phyloP scores from a whole-genome alignment of 768 basidiomycete species.

The Pholiota molesta region DNA sequence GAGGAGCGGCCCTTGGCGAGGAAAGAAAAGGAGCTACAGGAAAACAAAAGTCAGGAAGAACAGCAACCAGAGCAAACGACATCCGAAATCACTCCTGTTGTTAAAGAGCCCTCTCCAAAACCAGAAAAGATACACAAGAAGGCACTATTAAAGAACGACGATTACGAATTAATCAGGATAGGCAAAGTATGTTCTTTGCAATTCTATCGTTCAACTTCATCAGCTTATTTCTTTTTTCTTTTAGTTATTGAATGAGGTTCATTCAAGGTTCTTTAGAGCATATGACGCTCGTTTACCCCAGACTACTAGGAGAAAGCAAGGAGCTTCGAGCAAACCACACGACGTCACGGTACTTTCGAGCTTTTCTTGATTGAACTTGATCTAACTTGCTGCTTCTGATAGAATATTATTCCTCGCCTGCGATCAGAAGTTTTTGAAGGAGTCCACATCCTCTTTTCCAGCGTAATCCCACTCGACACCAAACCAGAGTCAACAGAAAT shows the following conservation, averaged over 20 bases:
- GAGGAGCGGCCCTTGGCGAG: slow-evolving; percentile 87
- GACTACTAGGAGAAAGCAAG: slow-evolving; percentile 30
- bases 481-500: slow-evolving; percentile 79
- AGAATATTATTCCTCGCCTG: slow-evolving; percentile 87
- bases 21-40: slow-evolving; percentile 79
- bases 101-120: slow-evolving; percentile 27
- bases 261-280: slow-evolving; percentile 71
- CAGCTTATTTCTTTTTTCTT: background rate
- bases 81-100: slow-evolving; percentile 12
- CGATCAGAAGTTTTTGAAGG: slow-evolving; percentile 78
- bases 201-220: background rate
- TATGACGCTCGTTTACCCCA: slow-evolving; percentile 51
- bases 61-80: slow-evolving; percentile 20
- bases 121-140: slow-evolving; percentile 57
- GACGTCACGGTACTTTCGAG: slow-evolving; percentile 77
- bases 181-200: slow-evolving; percentile 52
- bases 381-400: slow-evolving; percentile 7
- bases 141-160: slow-evolving; percentile 86
- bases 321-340: slow-evolving; percentile 37
- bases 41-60: slow-evolving; percentile 37
- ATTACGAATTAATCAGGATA: slow-evolving; percentile 80
- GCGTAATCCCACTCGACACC: slow-evolving; percentile 90
- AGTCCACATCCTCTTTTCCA: slow-evolving; percentile 87
- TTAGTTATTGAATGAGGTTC: slow-evolving; percentile 84
- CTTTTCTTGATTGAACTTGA: slow-evolving; percentile 3